Evolutionary conservation across 305 asterid genomes (phyloP), one percentile per base, ranked within the genome.

Genomic region (Fraxinus dipetala): DNA sequence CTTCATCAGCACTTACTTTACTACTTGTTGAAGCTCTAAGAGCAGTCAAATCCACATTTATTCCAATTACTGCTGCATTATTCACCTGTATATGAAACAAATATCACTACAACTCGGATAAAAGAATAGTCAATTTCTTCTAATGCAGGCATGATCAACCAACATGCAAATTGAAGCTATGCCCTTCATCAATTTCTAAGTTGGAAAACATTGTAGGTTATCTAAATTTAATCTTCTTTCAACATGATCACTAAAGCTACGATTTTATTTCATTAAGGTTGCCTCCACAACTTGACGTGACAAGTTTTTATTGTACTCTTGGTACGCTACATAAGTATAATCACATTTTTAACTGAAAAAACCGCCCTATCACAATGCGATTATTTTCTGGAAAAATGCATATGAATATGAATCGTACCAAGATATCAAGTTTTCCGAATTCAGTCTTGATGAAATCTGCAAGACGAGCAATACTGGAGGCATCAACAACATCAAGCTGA

Each of bases 391-490:
- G 14, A 75, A 20, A 75, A 80, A 30, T 38, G 65, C 76, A 26
- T 79, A 65, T 30, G 35, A 77, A 77, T 36, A 34, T 26, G 38
- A 51, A 40, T 45, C 65, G 16, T 78, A 90, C 89, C 89, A 87
- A 80, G 30, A 90, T 88, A 86, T 90, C 92, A 69, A 90, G 91
- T 82, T 80, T 88, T 31, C 91, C 87, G 72, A 85, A 83, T 13
- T 73, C 84, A 6, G 81, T 75, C 22, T 76, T 78, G 59, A 89
- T 40, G 76, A 89, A 89, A 6, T 86, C 77, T 9, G 86, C 88
- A 13, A 89, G 88, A 14, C 83, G 74, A 76, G 78, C 77, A 65
- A 82, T 43, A 51, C 90, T 87, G 3, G 70, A 78, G 10, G 83
- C 77, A 78, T 87, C 87, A 28, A 69, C 63, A 2, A 87, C 89